These are phyloP conservation scores for Monosporascus sp. DNA, from an alignment of 2,329 filamentous ascomycete genomes.

Conservation along the genomic window DNA sequence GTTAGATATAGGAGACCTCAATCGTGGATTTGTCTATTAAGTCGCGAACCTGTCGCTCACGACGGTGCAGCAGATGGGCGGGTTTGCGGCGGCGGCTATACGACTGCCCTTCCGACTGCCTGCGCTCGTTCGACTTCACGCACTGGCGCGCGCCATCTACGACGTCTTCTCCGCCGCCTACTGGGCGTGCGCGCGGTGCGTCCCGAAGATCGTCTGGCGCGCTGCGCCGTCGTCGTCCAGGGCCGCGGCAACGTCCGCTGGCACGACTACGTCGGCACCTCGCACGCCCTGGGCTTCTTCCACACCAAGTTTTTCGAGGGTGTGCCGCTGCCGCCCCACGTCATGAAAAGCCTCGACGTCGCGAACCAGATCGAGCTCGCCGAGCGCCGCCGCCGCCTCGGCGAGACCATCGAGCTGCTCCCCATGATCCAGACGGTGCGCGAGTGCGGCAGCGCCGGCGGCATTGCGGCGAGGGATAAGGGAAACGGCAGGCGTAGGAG, in stretches of 20 bases:
- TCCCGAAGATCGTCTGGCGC: constrained; percentile 15
- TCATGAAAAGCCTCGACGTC: constrained; percentile 6
- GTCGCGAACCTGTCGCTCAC: background rate
- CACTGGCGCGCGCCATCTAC: constrained; percentile 11
- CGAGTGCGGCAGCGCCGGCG: background rate
- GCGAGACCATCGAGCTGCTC: constrained; percentile 15
- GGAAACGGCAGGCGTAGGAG: background rate
- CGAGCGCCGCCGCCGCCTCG: constrained; percentile 9
- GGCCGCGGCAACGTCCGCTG: constrained; percentile 18
- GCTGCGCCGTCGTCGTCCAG: constrained; percentile 11
- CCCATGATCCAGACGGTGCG: constrained; percentile 19
- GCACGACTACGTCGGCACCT: constrained; percentile 12
- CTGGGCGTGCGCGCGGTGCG: constrained; percentile 12
- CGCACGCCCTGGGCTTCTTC: constrained; percentile 11
- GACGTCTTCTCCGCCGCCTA: constrained; percentile 13
- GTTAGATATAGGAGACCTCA: too few species aligned
- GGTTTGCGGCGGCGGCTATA: constrained; percentile 3
- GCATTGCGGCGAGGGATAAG: too few species aligned
- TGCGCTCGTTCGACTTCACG: constrained; percentile 15
- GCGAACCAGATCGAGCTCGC: constrained; percentile 14
- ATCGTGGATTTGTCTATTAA: too few species aligned
- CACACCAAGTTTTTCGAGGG: constrained; percentile 12
- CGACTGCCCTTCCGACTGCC: constrained; percentile 7
- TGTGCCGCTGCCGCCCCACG: constrained; percentile 11
- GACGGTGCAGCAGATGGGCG: constrained; percentile 7